Conservation (phyloP, 2,329 filamentous ascomycete genomes). For the Falciphora oryzae region DNA sequence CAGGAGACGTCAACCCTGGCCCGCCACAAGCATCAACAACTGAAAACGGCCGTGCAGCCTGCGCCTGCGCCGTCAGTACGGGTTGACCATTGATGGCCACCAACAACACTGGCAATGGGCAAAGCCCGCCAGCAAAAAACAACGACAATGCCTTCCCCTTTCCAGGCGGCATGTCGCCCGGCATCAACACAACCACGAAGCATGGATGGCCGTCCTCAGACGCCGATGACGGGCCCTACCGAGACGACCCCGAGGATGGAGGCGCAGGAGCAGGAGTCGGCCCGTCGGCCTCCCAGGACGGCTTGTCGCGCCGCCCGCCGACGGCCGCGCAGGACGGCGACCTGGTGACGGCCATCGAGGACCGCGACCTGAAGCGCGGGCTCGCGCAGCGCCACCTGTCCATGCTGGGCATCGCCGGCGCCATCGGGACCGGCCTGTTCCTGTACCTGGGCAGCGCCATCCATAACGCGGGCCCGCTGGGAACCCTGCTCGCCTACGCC, state of each 20-base stretch:
- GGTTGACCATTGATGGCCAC: too few relatives aligned
- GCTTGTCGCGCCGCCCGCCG: not conserved
- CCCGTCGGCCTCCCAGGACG: not conserved
- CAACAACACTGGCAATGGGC: too few relatives aligned
- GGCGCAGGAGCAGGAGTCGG: too few relatives aligned
- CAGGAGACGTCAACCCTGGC: too few relatives aligned
- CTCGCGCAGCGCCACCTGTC: constrained; percentile 43
- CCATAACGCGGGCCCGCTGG: constrained; percentile 18
- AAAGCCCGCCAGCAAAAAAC: constrained; percentile 12
- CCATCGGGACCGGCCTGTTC: constrained; percentile 37
- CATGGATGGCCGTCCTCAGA: constrained; percentile 4
- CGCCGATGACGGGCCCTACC: too few relatives aligned
- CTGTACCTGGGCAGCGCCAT: constrained; percentile 14
- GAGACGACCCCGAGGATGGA: not conserved
- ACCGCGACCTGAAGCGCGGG: constrained; percentile 13
- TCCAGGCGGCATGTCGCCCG: constrained; percentile 3
- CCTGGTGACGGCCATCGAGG: constrained; percentile 9
- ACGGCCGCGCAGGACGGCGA: constrained; percentile 3
- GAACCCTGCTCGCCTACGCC: constrained; percentile 28
- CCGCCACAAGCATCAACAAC: too few relatives aligned
- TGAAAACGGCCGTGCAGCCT: too few relatives aligned
- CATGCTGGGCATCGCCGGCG: constrained; percentile 44
- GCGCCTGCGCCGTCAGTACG: too few relatives aligned
- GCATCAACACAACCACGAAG: not conserved
- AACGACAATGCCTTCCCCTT: not conserved